Evolutionary conservation across 2,329 filamentous ascomycete species (phyloP).

Genomic region (Hyphodiscus sp.): DNA sequence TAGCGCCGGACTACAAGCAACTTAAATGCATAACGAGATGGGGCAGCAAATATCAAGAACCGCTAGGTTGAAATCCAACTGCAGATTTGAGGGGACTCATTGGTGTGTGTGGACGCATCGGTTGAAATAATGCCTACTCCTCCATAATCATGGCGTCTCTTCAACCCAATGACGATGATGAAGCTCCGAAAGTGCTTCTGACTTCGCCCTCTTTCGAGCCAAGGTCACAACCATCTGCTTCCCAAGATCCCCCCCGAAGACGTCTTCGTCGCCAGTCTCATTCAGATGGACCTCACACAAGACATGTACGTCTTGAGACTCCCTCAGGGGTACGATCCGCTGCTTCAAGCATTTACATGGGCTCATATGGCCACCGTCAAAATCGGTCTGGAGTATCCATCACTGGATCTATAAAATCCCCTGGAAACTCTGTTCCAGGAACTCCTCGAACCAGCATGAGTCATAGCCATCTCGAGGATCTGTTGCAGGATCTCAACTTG

Average conservation of each 20-base stretch:
- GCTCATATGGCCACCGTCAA: constrained; percentile 27
- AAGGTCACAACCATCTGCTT: constrained; percentile 5
- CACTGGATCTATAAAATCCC: constrained; percentile 8
- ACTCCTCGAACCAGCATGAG: constrained; percentile 26
- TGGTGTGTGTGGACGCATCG: constrained; percentile 1
- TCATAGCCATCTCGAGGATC: constrained; percentile 26
- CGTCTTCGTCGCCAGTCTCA: background rate
- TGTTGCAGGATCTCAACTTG: constrained; percentile 30
- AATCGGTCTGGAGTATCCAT: constrained; percentile 21
- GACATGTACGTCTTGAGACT: constrained; percentile 24
- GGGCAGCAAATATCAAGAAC: background rate
- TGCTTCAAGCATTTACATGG: constrained; percentile 28
- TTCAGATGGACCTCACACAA: constrained; percentile 1
- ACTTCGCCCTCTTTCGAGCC: constrained; percentile 10
- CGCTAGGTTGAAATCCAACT: too few relatives aligned
- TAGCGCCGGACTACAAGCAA: background rate
- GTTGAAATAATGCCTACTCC: background rate
- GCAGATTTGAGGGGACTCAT: background rate
- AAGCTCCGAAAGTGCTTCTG: constrained; percentile 15
- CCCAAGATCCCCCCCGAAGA: constrained; percentile 8
- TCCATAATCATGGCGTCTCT: constrained; percentile 11
- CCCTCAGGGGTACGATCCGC: constrained; percentile 4
- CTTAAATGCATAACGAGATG: background rate
- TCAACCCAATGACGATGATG: constrained; percentile 8
- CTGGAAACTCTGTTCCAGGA: constrained; percentile 19